Conservation (phyloP, 179 eudicot genomes). For the Gypsophila paniculata region DNA sequence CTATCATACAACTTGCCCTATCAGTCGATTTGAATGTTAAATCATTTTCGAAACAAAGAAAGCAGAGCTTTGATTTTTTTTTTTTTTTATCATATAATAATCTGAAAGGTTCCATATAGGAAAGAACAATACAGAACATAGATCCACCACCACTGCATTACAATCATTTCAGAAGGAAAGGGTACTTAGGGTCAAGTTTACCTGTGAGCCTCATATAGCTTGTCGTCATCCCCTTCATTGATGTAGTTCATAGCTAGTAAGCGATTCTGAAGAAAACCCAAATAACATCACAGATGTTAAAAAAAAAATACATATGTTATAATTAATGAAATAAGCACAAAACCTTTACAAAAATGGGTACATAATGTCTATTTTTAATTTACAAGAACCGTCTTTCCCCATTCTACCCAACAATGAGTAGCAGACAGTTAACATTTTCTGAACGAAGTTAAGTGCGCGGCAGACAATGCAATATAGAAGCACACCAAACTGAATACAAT, state of each 20-base stretch:
- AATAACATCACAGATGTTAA: constrained; percentile 1
- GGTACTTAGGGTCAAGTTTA: constrained; percentile 26
- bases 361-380: not conserved
- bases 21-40: not conserved
- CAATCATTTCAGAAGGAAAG: constrained; percentile 6
- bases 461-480: constrained; percentile 6
- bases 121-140: not conserved
- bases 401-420: not conserved
- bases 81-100: not conserved
- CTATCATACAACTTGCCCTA: not conserved
- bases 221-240: constrained; percentile 88
- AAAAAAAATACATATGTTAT: not conserved
- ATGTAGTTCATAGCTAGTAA: constrained; percentile 98
- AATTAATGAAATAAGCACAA: too few species aligned
- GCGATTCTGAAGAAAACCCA: constrained; percentile 70
- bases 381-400: not conserved
- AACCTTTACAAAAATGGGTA: not conserved
- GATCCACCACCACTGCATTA: constrained; percentile 3
- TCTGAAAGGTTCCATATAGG: not conserved
- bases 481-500: not conserved
- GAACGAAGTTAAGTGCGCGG: not conserved
- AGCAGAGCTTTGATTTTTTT: not conserved
- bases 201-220: constrained; percentile 95
- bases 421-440: not conserved
- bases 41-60: not conserved